phyloP scores from a whole-genome alignment of 1,284 basidiomycete genomes.

The Irpex sp. region DNA sequence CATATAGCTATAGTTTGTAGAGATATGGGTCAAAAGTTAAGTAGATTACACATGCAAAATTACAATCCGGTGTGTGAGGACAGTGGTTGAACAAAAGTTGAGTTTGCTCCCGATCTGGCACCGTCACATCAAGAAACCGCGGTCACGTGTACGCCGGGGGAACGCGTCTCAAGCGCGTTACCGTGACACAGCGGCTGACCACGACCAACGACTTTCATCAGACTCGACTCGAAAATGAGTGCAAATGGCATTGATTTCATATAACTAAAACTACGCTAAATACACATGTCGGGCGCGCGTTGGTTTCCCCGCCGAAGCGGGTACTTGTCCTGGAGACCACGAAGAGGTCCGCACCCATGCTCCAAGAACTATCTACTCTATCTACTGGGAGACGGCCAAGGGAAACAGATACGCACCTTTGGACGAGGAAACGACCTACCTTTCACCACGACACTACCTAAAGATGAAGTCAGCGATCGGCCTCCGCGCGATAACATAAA shows the following conservation, averaged over 20 bases:
- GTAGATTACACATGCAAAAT: not conserved
- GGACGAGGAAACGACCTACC: not conserved
- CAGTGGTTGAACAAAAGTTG: not conserved
- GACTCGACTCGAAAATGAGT: too few species aligned
- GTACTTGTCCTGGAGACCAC: not conserved
- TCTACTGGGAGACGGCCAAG: not conserved
- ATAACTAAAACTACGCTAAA: not conserved
- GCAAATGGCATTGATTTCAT: not conserved
- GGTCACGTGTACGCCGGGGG: not conserved
- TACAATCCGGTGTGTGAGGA: not conserved
- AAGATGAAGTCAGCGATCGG: too few species aligned
- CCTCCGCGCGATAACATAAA: too few species aligned
- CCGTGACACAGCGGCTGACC: not conserved
- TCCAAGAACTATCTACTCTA: not conserved
- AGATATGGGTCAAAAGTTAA: not conserved
- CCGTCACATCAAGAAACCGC: not conserved
- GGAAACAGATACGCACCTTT: not conserved
- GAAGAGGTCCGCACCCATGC: not conserved
- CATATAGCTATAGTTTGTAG: not conserved
- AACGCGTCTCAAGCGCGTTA: not conserved
- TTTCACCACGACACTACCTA: too few species aligned
- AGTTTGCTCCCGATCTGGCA: not conserved
- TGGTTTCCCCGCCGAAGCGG: not conserved
- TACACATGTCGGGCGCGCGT: not conserved
- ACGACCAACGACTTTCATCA: too few species aligned